Base-by-base conservation (phyloP, 2,329 filamentous ascomycete species). In the Exophiala lecanii-corni region DNA sequence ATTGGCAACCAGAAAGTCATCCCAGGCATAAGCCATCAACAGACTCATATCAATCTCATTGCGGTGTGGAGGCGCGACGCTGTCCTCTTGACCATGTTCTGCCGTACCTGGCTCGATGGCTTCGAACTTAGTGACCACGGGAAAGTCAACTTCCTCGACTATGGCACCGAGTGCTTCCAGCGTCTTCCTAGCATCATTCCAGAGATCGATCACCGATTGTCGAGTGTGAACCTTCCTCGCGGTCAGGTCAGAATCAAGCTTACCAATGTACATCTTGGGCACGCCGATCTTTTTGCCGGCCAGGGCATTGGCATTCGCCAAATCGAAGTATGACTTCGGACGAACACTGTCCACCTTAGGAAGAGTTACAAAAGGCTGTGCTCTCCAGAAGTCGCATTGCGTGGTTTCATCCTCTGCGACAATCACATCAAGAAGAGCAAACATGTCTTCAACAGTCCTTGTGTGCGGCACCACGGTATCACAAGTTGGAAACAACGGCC, bases 401-500 rank as follows among this genome's bases (percentile, higher is more conserved):
- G 25, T 40, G 2, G 41, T 31, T 2, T 17, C 6, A 39, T 55
- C 54, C 10, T 49, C 28, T 3, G 30, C 34, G 4, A 41, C 45
- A 23, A 56, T 49, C 9, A 50, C 38, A 34, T 55, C 45, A 2
- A 56, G 45, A n/a, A 56, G 48, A 0, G 57, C 51, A 3, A 76
- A 56, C 59, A 78, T 62, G 50, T 77, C 74, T 2, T 56, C 41
- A 31, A 76, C 61, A 0, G 65, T 68, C 13, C 72, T 57, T 0
- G 73, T 67, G 36, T 73, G 68, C 1, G 73, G 74, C 0, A 73
- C 70, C 0, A 74, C 59, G 0, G 71, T 67, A 54, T 78, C 74
- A 47, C 73, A 75, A 1, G 69, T 73, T 0, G 71, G 66, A 45
- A 72, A 77, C 2, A 78, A 55, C 1, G 74, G 73, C 70, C 72